Percentiles rank a stretch among this genome's conserved stretches.
Evolutionary conservation across 139 green algal species (phyloP).

Genomic region (Tetradesmus lagerheimii): DNA sequence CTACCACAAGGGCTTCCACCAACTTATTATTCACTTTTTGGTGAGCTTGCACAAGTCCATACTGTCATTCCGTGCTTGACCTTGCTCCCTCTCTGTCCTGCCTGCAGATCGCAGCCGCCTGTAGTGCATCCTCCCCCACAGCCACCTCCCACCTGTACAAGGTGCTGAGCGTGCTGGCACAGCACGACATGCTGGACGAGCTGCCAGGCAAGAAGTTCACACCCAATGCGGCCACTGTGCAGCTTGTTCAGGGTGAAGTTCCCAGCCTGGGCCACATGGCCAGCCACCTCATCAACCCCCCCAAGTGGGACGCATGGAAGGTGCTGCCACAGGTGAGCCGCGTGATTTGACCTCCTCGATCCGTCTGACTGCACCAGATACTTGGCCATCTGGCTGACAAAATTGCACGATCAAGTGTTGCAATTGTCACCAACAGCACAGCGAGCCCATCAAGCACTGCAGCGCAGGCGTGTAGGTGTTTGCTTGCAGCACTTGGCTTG

Average conservation of each 20-base stretch:
- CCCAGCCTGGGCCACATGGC: conserved; percentile 41
- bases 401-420: neutral
- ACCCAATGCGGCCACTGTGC: conserved; percentile 23
- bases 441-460: no score
- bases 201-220: conserved; percentile 23
- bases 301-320: conserved; percentile 46
- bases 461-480: no score
- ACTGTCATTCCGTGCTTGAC: no score
- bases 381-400: neutral
- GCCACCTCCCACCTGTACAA: conserved; percentile 38
- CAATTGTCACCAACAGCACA: no score
- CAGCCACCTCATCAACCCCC: conserved; percentile 32
- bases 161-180: conserved; percentile 32
- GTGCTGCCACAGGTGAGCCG: conserved; percentile 27
- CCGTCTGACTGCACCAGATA: no score
- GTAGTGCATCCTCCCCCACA: neutral
- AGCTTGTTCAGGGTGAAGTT: conserved; percentile 24
- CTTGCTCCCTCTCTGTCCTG: neutral
- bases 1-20: no score
- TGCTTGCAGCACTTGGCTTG: no score
- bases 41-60: no score
- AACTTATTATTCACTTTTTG: no score
- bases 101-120: conserved; percentile 11
- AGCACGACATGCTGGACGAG: conserved; percentile 44
- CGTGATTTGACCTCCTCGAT: neutral